Conservation (phyloP, 306 rosid genomes). For the Dryas drummondii region DNA sequence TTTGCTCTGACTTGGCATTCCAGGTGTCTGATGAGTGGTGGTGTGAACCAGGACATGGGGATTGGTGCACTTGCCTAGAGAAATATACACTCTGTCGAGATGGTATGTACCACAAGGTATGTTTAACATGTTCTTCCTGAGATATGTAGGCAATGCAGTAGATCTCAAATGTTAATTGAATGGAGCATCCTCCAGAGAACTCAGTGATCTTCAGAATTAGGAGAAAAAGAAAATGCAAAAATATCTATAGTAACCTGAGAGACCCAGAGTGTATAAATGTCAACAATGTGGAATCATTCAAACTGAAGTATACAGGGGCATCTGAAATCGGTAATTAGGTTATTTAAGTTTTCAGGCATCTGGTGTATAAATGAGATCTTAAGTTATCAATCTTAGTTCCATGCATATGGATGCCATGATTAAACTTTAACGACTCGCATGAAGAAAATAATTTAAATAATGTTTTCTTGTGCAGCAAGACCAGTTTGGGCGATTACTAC, state of each 20-base stretch:
- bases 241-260: not conserved
- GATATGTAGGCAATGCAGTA: not conserved
- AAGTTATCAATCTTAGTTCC: not conserved
- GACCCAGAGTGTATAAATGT: not conserved
- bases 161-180: not conserved
- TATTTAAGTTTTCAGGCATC: not conserved
- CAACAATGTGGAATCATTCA: not conserved
- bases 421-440: not conserved
- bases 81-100: slow-evolving; percentile 82
- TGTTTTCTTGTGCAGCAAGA: slow-evolving; percentile 65
- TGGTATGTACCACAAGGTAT: slow-evolving; percentile 97
- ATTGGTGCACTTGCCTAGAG: slow-evolving; percentile 93
- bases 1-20: slow-evolving; percentile 16
- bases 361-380: not conserved
- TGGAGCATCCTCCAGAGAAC: not conserved
- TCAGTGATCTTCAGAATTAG: not conserved
- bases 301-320: not conserved
- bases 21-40: slow-evolving; percentile 97
- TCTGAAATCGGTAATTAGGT: not conserved
- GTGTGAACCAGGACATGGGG: slow-evolving; percentile 99
- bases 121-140: slow-evolving; percentile 24
- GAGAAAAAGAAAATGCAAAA: not conserved
- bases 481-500: slow-evolving; percentile 85
- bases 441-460: not conserved
- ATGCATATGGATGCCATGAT: not conserved